Conservation (phyloP, 2,329 filamentous ascomycete species). For the Calonectria montana region DNA sequence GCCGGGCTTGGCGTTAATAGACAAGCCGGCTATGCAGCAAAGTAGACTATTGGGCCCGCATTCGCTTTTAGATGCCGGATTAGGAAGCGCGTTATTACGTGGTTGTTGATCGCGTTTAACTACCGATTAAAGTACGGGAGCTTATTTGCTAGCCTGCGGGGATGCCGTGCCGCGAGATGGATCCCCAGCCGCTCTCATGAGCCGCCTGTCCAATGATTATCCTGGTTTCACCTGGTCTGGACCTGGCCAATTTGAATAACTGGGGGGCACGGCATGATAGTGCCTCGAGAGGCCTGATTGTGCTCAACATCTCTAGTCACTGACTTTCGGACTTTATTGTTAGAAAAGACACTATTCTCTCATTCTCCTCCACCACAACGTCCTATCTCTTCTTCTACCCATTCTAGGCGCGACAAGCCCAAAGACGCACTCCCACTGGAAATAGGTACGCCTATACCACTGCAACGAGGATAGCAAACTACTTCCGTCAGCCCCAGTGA, state of each 20-base stretch:
- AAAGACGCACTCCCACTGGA: too few species aligned
- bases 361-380: too few species aligned
- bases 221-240: neutral
- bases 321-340: too few species aligned
- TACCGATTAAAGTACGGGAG: slow-evolving; percentile 2
- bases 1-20: neutral
- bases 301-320: too few species aligned
- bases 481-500: too few species aligned
- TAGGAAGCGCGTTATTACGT: neutral
- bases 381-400: too few species aligned
- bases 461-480: too few species aligned
- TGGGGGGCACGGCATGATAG: too few species aligned
- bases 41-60: neutral
- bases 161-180: neutral
- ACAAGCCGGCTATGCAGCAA: neutral
- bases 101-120: neutral
- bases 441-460: too few species aligned
- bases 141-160: neutral
- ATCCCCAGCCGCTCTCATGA: neutral
- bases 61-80: neutral
- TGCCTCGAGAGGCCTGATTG: too few species aligned
- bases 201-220: neutral
- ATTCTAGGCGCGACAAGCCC: too few species aligned
- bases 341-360: too few species aligned
- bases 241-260: neutral